phyloP scores from a whole-genome alignment of 805 yeast species.

The Wickerhamomyces kurtzmanii region DNA sequence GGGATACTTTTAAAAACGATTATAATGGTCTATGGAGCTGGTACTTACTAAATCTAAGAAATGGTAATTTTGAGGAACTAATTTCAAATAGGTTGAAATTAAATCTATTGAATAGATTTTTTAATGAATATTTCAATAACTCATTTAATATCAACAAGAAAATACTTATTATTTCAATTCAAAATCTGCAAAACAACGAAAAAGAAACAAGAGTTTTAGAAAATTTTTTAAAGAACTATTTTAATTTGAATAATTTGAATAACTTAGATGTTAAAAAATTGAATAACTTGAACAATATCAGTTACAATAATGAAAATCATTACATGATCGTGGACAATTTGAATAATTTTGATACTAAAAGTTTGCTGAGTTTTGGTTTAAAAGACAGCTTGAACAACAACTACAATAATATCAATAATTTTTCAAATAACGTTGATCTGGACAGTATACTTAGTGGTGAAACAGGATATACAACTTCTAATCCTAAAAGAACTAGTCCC shows the following conservation, averaged over 20 bases:
- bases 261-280: conserved; percentile 19
- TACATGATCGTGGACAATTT: conserved; percentile 18
- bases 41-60: conserved; percentile 23
- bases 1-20: conserved; percentile 8
- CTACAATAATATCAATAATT: neutral
- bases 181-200: conserved; percentile 15
- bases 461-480: conserved; percentile 1
- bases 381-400: neutral
- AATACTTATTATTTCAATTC: conserved; percentile 21
- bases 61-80: conserved; percentile 25
- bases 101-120: conserved; percentile 18
- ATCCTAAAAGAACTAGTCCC: too few relatives aligned
- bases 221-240: conserved; percentile 19
- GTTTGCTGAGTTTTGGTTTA: conserved; percentile 14
- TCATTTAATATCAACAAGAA: conserved; percentile 9
- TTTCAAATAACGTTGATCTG: neutral
- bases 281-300: conserved; percentile 6
- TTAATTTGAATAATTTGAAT: conserved; percentile 17
- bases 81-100: conserved; percentile 16
- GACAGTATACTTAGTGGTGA: conserved; percentile 4
- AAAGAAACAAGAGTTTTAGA: conserved; percentile 18
- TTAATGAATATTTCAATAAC: conserved; percentile 14
- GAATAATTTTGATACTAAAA: conserved; percentile 18
- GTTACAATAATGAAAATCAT: conserved; percentile 21
- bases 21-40: conserved; percentile 25